phyloP scores from a whole-genome alignment of 2,329 filamentous ascomycete genomes.

The Sclerotinia glacialis region DNA sequence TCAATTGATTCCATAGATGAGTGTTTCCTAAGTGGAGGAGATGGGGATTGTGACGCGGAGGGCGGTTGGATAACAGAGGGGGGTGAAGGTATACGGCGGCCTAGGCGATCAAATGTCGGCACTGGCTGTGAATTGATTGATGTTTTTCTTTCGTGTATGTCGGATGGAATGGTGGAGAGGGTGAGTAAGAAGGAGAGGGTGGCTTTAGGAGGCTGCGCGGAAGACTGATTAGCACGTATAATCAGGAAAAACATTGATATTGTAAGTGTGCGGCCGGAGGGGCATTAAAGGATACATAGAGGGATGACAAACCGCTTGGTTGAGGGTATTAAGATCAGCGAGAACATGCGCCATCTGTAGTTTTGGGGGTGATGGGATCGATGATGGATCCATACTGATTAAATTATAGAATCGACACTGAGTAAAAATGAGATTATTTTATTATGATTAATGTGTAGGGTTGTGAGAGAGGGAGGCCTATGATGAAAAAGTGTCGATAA shows the following conservation, averaged over 20 bases:
- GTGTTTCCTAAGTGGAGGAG: neutral
- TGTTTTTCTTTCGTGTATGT: slow-evolving; percentile 1
- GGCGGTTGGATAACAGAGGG: neutral
- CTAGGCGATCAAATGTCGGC: slow-evolving; percentile 9
- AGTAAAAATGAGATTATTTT: neutral
- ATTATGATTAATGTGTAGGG: neutral
- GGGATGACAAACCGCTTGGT: slow-evolving; percentile 19
- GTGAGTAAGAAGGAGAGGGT: slow-evolving; percentile 11
- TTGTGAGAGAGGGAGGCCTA: neutral
- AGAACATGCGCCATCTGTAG: slow-evolving; percentile 20
- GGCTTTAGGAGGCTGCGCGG: slow-evolving; percentile 4
- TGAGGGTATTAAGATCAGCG: slow-evolving; percentile 21
- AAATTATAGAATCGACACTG: neutral
- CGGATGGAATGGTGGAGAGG: slow-evolving; percentile 8
- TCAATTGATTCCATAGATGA: neutral
- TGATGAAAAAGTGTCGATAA: neutral
- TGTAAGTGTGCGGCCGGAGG: neutral
- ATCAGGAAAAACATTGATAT: neutral
- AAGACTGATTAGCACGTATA: slow-evolving; percentile 1
- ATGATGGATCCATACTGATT: slow-evolving; percentile 2
- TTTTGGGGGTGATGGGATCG: neutral
- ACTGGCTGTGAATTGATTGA: slow-evolving; percentile 6
- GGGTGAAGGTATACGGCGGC: neutral
- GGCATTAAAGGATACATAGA: too few species aligned
- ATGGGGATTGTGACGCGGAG: neutral